Conservation (phyloP, 2,329 filamentous ascomycete species). For the Graphiopsis chlorocephala region DNA sequence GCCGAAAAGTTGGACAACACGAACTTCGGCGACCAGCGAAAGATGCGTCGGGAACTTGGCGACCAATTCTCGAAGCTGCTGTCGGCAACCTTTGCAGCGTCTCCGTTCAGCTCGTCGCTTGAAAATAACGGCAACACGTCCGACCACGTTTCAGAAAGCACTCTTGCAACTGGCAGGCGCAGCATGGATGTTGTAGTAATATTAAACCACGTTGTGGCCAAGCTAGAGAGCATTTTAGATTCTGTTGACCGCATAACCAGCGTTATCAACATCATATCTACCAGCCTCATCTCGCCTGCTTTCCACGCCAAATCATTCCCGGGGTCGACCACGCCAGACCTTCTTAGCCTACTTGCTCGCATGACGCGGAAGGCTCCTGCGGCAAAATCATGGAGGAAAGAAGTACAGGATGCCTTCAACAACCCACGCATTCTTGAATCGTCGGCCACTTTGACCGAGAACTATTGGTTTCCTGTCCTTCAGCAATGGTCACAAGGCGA, state of each 20-base stretch:
- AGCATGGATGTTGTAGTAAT: slow-evolving; percentile 69
- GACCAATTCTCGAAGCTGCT: slow-evolving; percentile 86
- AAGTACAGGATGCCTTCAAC: slow-evolving; percentile 87
- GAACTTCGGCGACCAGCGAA: slow-evolving; percentile 89
- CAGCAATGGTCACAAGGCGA: slow-evolving; percentile 81
- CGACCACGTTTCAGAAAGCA: neutral
- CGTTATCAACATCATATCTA: slow-evolving; percentile 76
- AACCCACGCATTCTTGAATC: slow-evolving; percentile 82
- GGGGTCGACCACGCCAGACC: slow-evolving; percentile 71
- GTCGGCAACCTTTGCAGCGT: slow-evolving; percentile 84
- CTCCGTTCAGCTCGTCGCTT: slow-evolving; percentile 17
- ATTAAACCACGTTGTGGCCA: slow-evolving; percentile 73
- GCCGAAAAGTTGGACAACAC: slow-evolving; percentile 97
- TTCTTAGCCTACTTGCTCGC: slow-evolving; percentile 71
- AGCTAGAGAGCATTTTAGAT: slow-evolving; percentile 76
- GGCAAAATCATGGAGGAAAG: slow-evolving; percentile 89
- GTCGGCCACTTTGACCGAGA: slow-evolving; percentile 61
- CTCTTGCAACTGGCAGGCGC: neutral
- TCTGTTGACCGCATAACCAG: slow-evolving; percentile 79
- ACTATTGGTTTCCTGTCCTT: slow-evolving; percentile 78
- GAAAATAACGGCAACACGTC: slow-evolving; percentile 21
- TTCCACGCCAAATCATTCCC: slow-evolving; percentile 85
- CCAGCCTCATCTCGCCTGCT: slow-evolving; percentile 75
- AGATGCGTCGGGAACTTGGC: slow-evolving; percentile 88
- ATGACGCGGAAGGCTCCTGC: slow-evolving; percentile 74